A percentile compares a stretch with the other conserved stretches of the same genome.
phyloP scores from a whole-genome alignment of 1,284 basidiomycete genomes.

The Cutaneotrichosporon dermatis region DNA sequence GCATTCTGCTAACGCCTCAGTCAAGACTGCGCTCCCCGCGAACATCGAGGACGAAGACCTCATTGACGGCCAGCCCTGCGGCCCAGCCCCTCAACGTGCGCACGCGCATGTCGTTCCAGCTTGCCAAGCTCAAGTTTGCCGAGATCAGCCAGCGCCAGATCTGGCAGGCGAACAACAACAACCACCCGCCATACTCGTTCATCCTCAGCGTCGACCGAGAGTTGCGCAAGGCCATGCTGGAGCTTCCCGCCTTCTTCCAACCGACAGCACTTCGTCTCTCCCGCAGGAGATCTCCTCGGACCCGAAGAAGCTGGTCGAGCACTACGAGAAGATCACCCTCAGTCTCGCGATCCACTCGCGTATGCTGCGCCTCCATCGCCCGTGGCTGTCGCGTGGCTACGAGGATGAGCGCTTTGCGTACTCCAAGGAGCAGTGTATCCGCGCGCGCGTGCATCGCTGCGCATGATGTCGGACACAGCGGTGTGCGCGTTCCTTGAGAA shows the following conservation, averaged over 20 bases:
- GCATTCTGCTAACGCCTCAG: constrained; percentile 4
- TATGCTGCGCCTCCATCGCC: constrained; percentile 47
- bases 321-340: constrained; percentile 49
- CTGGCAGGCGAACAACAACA: constrained; percentile 49
- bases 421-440: constrained; percentile 50
- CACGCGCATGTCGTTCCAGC: constrained; percentile 50
- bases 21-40: constrained; percentile 48
- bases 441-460: constrained; percentile 48
- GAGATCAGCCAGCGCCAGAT: constrained; percentile 49
- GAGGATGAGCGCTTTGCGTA: constrained; percentile 47
- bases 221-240: constrained; percentile 47
- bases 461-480: constrained; percentile 45
- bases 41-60: constrained; percentile 51
- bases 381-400: constrained; percentile 46
- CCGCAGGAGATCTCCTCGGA: constrained; percentile 30
- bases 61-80: constrained; percentile 46
- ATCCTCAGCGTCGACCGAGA: constrained; percentile 46
- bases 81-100: constrained; percentile 43
- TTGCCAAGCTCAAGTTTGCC: constrained; percentile 46
- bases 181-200: constrained; percentile 48
- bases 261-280: constrained; percentile 26
- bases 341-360: constrained; percentile 49
- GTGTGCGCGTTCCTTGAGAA: constrained; percentile 46
- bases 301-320: constrained; percentile 42
- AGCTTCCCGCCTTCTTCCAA: constrained; percentile 48